Base-by-base conservation (phyloP, 257 asterid species). In the Gentiana dahurica region DNA sequence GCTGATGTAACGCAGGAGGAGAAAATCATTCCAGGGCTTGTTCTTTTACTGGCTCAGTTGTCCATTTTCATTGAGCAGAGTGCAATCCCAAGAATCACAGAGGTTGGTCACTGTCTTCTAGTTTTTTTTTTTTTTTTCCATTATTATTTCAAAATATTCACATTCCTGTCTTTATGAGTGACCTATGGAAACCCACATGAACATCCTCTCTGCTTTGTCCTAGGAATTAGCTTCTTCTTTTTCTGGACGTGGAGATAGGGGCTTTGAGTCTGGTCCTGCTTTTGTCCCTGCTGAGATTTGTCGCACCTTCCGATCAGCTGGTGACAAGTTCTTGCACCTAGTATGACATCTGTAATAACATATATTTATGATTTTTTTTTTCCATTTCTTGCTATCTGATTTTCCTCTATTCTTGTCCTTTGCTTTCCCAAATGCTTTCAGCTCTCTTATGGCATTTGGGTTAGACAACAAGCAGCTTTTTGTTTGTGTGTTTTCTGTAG, bases 191-290 rank as follows among this genome's bases (percentile, higher is more conserved):
- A 58, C 58, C 55, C 45, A 3, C 10, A 15, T 12, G 73, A 66
- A 51, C 58, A 62, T 43, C 36, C 56, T 35, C 51, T 43, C 34
- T 65, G 34, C 24, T 64, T 64, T 12, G n/a, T 73, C 62, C 69
- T 85, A 91, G 98, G 97, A 91, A 75, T 74, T 91, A 75, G 88
- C 97, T 55, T 59, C 94, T 57, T 75, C 77, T 61, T 81, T 80
- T 75, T 74, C 94, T 73, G 87, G 80, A 71, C 94, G 94, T 69
- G 86, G 82, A 59, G 70, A 68, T 64, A 80, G 77, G 50, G 76
- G 80, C 59, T 74, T 65, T 63, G 89, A 74, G 63, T 62, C 68
- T 57, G 89, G 95, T 51, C 87, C 87, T 13, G 76, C 85, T 49
- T 83, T 81, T 75, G 80, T 83, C 64, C 95, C 95, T 58, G 89